Percentiles rank a stretch among this genome's conserved stretches.
Conservation (phyloP, 2,329 filamentous ascomycete species). For the Nemania abortiva region DNA sequence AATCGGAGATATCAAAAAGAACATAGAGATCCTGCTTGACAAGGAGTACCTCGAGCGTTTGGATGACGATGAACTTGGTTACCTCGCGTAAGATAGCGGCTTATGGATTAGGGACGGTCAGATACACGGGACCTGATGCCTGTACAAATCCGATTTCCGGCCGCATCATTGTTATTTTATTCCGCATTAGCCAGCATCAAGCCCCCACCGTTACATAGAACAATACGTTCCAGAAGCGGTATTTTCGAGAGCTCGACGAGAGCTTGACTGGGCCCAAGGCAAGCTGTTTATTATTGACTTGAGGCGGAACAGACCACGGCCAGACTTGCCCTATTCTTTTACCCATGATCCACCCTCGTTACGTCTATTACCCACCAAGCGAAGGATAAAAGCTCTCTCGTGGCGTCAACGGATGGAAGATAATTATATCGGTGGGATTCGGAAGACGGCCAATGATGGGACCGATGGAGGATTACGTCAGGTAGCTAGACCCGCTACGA, state of each 20-base stretch:
- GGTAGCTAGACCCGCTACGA: neutral
- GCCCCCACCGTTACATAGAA: constrained; percentile 1
- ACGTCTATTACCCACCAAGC: neutral
- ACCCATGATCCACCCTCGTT: neutral
- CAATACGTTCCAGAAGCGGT: neutral
- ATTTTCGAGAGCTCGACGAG: neutral
- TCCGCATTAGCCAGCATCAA: constrained; percentile 14
- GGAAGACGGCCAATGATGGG: constrained; percentile 4
- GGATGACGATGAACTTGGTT: constrained; percentile 93
- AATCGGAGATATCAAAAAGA: constrained; percentile 97
- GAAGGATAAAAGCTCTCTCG: neutral
- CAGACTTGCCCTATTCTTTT: constrained; percentile 3
- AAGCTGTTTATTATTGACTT: constrained; percentile 2
- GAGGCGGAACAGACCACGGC: constrained; percentile 8
- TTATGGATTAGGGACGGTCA: neutral
- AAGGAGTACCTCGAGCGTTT: constrained; percentile 98
- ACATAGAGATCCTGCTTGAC: constrained; percentile 97
- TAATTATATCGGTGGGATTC: constrained; percentile 6
- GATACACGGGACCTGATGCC: constrained; percentile 4
- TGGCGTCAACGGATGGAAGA: neutral
- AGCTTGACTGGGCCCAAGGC: constrained; percentile 4
- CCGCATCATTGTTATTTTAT: constrained; percentile 7
- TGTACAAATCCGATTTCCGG: constrained; percentile 17
- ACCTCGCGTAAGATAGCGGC: constrained; percentile 77
- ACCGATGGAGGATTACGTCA: neutral